A percentile compares a stretch with the other conserved stretches of the same genome.
Conservation (phyloP, 2,329 filamentous ascomycete species). For the Xylariales sp. region DNA sequence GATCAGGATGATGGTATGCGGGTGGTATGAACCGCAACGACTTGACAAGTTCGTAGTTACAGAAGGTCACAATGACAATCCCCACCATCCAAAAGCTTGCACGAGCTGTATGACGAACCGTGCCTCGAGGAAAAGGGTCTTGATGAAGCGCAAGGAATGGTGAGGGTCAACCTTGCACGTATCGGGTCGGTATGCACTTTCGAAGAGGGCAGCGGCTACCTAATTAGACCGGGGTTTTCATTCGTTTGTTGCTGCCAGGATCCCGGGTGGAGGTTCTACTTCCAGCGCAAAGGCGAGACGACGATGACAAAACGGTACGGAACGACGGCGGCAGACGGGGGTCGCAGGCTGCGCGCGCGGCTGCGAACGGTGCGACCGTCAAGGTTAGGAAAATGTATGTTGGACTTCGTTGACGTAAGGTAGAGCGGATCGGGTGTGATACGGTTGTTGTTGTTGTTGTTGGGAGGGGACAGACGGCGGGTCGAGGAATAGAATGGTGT, state of each 20-base stretch:
- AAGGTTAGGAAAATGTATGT: background rate
- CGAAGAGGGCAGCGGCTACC: slow-evolving; percentile 32
- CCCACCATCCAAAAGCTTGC: slow-evolving; percentile 32
- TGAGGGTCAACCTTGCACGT: slow-evolving; percentile 34
- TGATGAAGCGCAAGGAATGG: slow-evolving; percentile 27
- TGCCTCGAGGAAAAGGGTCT: slow-evolving; percentile 28
- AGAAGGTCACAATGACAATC: slow-evolving; percentile 28
- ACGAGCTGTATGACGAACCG: slow-evolving; percentile 33
- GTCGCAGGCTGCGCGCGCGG: no score
- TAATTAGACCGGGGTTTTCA: slow-evolving; percentile 33
- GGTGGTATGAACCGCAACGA: slow-evolving; percentile 28
- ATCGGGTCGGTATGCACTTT: no score
- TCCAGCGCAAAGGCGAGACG: slow-evolving; percentile 18
- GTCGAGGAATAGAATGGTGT: no score
- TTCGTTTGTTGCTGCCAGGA: slow-evolving; percentile 24
- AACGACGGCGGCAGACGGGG: slow-evolving; percentile 5
- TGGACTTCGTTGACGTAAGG: slow-evolving; percentile 2
- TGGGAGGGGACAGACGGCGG: no score
- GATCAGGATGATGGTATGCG: slow-evolving; percentile 8
- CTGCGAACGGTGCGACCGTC: slow-evolving; percentile 5
- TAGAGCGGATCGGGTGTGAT: slow-evolving; percentile 3
- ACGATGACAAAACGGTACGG: slow-evolving; percentile 3
- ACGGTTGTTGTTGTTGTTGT: no score
- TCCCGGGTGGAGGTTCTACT: slow-evolving; percentile 14
- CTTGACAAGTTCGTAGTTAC: slow-evolving; percentile 17